phyloP scores from a whole-genome alignment of 2,329 filamentous ascomycete species.

The Pleomassaria siparia region DNA sequence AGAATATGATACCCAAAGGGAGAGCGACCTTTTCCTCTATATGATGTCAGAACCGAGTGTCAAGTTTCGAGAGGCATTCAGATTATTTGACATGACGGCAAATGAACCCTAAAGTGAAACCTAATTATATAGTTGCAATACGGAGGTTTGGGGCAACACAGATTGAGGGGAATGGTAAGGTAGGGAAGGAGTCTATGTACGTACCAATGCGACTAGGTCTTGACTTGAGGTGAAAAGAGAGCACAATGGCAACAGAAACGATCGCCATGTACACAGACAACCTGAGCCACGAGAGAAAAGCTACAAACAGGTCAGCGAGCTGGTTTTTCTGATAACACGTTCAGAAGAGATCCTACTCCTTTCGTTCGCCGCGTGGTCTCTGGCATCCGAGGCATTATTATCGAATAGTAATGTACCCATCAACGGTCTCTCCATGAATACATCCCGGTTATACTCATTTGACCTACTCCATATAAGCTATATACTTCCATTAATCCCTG shows the following conservation, averaged over 20 bases:
- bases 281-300: slow-evolving; percentile 88
- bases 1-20: slow-evolving; percentile 86
- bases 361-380: slow-evolving; percentile 80
- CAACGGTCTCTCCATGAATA: slow-evolving; percentile 64
- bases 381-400: slow-evolving; percentile 72
- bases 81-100: too few species aligned
- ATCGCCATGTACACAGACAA: slow-evolving; percentile 89
- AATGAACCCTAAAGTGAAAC: background rate
- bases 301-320: slow-evolving; percentile 27
- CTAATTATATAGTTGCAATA: background rate
- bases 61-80: background rate
- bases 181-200: too few species aligned
- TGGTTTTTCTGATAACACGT: background rate
- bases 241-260: slow-evolving; percentile 83
- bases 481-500: background rate
- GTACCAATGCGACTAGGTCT: slow-evolving; percentile 57
- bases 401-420: slow-evolving; percentile 71
- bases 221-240: slow-evolving; percentile 87
- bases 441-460: slow-evolving; percentile 45
- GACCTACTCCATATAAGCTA: slow-evolving; percentile 27
- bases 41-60: background rate
- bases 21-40: slow-evolving; percentile 76
- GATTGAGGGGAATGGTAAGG: too few species aligned
- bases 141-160: background rate
- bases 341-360: slow-evolving; percentile 57